Percentiles rank a stretch among this genome's conserved stretches.
Conservation (phyloP, 129 eudicot genomes). For the Saussurea involucrata region DNA sequence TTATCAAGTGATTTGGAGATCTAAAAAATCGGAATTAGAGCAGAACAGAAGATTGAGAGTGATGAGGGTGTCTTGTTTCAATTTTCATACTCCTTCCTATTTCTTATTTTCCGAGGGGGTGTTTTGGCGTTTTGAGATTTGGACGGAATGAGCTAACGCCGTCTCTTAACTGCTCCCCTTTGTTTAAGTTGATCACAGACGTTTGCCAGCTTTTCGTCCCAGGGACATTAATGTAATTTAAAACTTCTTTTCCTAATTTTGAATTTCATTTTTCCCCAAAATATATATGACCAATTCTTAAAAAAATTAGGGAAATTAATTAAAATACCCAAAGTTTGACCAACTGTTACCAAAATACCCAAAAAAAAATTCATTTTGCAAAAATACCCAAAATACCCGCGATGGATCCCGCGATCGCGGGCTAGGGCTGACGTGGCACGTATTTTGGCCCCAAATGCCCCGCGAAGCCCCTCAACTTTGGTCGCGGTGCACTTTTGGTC, state of each 20-base stretch:
- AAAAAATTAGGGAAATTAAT: too few relatives aligned
- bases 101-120: constrained; percentile 5
- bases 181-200: constrained; percentile 17
- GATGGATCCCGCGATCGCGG: too few relatives aligned
- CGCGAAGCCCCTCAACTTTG: too few relatives aligned
- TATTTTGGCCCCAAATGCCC: too few relatives aligned
- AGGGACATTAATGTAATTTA: constrained; percentile 7
- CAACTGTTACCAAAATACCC: too few relatives aligned
- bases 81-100: neutral
- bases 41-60: constrained; percentile 27
- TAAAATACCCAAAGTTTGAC: too few relatives aligned
- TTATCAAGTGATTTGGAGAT: constrained; percentile 12
- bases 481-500: too few relatives aligned
- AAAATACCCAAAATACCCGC: too few relatives aligned
- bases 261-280: neutral
- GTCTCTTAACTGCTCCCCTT: constrained; percentile 10
- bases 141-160: constrained; percentile 8
- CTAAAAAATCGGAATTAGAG: neutral
- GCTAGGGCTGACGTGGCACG: too few relatives aligned
- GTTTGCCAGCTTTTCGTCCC: constrained; percentile 22
- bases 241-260: neutral
- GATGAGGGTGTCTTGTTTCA: neutral
- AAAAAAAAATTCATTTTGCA: too few relatives aligned
- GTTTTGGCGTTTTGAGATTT: constrained; percentile 10
- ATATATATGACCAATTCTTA: neutral